These are phyloP conservation scores for Tolypocladium sp. DNA, from an alignment of 2,329 filamentous ascomycete genomes.

Conservation along the genomic window DNA sequence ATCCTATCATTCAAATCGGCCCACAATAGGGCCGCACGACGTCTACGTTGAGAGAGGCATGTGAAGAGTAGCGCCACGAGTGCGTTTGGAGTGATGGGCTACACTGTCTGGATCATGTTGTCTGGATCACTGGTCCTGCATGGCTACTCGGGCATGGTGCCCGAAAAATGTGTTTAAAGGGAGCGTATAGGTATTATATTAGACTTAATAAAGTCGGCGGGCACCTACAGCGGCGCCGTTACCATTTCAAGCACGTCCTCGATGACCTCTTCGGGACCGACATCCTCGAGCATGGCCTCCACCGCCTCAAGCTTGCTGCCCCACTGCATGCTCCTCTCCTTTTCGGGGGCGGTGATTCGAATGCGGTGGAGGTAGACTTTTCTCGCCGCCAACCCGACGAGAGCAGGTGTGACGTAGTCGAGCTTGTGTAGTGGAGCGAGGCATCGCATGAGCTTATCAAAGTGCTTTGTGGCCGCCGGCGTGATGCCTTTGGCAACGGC, in stretches of 20 bases:
- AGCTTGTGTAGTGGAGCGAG: slow-evolving; percentile 76
- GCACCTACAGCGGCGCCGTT: slow-evolving; percentile 33
- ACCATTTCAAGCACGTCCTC: slow-evolving; percentile 54
- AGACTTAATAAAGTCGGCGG: slow-evolving; percentile 4
- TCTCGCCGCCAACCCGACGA: slow-evolving; percentile 71
- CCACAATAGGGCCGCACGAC: background rate
- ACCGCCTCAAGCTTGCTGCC: slow-evolving; percentile 71
- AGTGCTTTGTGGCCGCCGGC: slow-evolving; percentile 68
- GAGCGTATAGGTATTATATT: background rate
- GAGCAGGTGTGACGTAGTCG: slow-evolving; percentile 72
- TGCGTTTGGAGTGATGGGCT: background rate
- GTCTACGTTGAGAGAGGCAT: background rate
- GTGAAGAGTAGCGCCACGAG: background rate
- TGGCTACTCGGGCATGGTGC: background rate
- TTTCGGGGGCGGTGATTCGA: slow-evolving; percentile 54
- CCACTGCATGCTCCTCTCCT: slow-evolving; percentile 87
- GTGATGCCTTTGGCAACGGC: slow-evolving; percentile 73
- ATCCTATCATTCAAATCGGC: background rate
- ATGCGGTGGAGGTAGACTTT: slow-evolving; percentile 89
- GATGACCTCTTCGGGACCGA: slow-evolving; percentile 53
- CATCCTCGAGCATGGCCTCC: slow-evolving; percentile 51
- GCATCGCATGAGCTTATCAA: slow-evolving; percentile 58
- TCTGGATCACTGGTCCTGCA: background rate
- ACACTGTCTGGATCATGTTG: background rate
- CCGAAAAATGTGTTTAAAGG: background rate